Evolutionary conservation across 148 eudicot genomes (phyloP).

Genomic region (Euryodendron excelsum): DNA sequence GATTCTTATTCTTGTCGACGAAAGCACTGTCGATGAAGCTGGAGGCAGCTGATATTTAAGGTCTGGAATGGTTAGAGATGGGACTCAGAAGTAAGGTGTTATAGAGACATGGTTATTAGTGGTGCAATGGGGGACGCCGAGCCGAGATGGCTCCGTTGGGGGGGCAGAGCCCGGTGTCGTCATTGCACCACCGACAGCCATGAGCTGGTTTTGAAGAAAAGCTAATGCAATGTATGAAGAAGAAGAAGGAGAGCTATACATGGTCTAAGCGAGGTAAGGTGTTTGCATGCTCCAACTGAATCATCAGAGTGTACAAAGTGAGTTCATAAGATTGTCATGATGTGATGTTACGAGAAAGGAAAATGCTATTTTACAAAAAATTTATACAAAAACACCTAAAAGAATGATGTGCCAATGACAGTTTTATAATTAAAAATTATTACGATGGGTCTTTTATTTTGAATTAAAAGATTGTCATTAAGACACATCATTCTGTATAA

Average conservation of each 20-base stretch:
- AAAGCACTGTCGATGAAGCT: not conserved
- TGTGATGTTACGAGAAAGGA: too few species aligned
- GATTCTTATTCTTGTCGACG: conserved; percentile 5
- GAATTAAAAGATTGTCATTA: too few species aligned
- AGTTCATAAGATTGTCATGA: too few species aligned
- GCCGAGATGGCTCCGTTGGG: not conserved
- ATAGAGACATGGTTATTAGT: conserved; percentile 15
- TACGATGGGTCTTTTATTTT: too few species aligned
- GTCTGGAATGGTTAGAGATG: not conserved
- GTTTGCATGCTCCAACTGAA: not conserved
- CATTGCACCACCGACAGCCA: conserved; percentile 29
- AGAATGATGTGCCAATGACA: too few species aligned
- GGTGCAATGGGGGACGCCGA: conserved; percentile 30
- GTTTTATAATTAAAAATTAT: too few species aligned
- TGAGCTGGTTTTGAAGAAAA: not conserved
- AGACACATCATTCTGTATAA: too few species aligned
- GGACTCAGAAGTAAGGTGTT: not conserved
- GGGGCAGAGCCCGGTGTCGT: conserved; percentile 16
- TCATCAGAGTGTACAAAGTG: not conserved
- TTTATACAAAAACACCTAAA: too few species aligned
- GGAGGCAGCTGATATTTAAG: conserved; percentile 3
- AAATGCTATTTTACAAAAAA: too few species aligned
- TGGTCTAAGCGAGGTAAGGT: not conserved
- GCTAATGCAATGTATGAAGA: too few species aligned
- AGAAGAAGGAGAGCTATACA: not conserved